Evolutionary conservation across 1,139 yeast species (phyloP).

Genomic region (Komagataea norvegica): DNA sequence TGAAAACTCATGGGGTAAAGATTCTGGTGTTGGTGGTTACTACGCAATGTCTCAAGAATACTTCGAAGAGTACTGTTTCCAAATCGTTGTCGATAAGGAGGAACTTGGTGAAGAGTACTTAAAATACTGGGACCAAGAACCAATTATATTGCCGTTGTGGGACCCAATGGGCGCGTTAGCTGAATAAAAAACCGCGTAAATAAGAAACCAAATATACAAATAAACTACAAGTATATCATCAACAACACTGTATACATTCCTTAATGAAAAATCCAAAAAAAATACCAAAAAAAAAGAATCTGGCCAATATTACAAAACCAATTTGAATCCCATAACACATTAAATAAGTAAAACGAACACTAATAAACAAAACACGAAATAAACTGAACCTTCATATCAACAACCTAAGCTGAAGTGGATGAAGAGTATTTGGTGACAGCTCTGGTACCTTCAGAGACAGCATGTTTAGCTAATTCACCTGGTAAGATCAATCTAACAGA

Average conservation of each 20-base stretch:
- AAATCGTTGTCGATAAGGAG: slow-evolving; percentile 64
- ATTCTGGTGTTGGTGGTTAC: slow-evolving; percentile 67
- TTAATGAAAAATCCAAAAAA: background rate
- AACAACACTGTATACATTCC: no score
- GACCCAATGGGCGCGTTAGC: slow-evolving; percentile 91
- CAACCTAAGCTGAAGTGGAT: slow-evolving; percentile 46
- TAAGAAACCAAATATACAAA: background rate
- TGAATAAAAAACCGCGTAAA: slow-evolving; percentile 4
- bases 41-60: slow-evolving; percentile 79
- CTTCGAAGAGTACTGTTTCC: slow-evolving; percentile 80
- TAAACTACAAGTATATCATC: no score
- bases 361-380: slow-evolving; percentile 15
- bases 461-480: slow-evolving; percentile 99
- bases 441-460: slow-evolving; percentile 99
- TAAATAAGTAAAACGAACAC: slow-evolving; percentile 13
- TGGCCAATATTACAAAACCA: slow-evolving; percentile 12
- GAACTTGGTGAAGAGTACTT: slow-evolving; percentile 46
- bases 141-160: slow-evolving; percentile 63
- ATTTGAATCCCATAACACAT: slow-evolving; percentile 14
- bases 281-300: slow-evolving; percentile 1
- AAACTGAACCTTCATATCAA: slow-evolving; percentile 10
- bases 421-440: slow-evolving; percentile 99
- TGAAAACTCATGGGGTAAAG: slow-evolving; percentile 85
- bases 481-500: slow-evolving; percentile 99
- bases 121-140: slow-evolving; percentile 36